Conservation (phyloP, 2,329 filamentous ascomycete species). For the Venturia aucupariae region DNA sequence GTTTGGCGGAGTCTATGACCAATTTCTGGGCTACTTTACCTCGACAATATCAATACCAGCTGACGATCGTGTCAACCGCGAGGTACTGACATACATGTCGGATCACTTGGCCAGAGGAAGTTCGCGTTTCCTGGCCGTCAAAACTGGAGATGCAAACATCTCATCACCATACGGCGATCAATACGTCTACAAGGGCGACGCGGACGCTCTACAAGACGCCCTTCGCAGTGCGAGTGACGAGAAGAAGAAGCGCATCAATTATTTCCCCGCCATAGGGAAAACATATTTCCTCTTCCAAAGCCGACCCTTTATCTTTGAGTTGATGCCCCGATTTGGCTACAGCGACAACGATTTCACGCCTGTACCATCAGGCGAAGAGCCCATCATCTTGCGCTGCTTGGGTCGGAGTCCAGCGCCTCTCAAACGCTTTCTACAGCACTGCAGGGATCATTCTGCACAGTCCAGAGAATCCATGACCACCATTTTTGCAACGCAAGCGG, state of each 20-base stretch:
- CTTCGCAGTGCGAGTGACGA: not conserved
- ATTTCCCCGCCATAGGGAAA: slow-evolving; percentile 3
- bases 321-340: not conserved
- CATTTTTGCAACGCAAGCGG: not conserved
- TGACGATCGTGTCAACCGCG: not conserved
- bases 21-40: not conserved
- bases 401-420: not conserved
- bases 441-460: not conserved
- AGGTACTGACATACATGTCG: not conserved
- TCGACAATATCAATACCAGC: not conserved
- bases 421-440: slow-evolving; percentile 1
- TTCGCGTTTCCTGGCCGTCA: not conserved
- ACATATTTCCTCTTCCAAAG: not conserved
- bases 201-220: not conserved
- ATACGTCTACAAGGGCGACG: not conserved
- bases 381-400: not conserved
- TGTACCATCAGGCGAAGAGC: not conserved
- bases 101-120: not conserved
- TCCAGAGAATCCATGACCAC: not conserved
- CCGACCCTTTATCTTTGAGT: slow-evolving; percentile 4
- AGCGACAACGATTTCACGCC: not conserved
- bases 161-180: not conserved
- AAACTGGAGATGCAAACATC: not conserved
- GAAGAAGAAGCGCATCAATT: not conserved
- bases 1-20: not conserved